Percentiles rank a stretch among this genome's conserved stretches.
phyloP scores from a whole-genome alignment of 257 asterid species.

The Rauvolfia tetraphylla region DNA sequence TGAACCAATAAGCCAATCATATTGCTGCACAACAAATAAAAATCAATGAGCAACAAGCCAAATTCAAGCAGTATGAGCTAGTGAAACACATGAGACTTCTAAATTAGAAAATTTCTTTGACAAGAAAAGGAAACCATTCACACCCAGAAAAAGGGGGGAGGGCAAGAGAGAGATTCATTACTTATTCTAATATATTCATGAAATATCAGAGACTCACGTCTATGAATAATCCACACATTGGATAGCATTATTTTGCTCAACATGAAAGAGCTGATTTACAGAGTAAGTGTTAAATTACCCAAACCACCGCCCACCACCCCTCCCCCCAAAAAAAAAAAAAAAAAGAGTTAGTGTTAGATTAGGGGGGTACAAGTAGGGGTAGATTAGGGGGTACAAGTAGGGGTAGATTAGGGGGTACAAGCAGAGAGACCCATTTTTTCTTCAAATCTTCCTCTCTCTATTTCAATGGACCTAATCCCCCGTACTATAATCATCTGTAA shows the following conservation, averaged over 20 bases:
- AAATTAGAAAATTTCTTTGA: neutral
- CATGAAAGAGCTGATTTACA: neutral
- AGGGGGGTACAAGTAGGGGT: neutral
- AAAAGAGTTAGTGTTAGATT: too few species aligned
- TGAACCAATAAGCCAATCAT: conserved; percentile 92
- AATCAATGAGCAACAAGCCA: conserved; percentile 7
- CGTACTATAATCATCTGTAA: too few species aligned
- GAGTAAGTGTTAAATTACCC: neutral
- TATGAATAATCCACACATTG: neutral
- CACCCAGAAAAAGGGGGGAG: neutral
- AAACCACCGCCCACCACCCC: too few species aligned
- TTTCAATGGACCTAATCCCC: too few species aligned
- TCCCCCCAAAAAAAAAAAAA: too few species aligned
- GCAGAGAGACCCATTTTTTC: too few species aligned
- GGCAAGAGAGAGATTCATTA: neutral
- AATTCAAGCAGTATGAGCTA: neutral
- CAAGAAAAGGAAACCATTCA: neutral
- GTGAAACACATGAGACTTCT: neutral
- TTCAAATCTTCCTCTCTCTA: too few species aligned
- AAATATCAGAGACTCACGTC: neutral
- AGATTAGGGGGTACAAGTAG: neutral
- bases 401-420: neutral
- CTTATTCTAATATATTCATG: neutral
- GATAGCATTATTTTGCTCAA: neutral
- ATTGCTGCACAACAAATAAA: conserved; percentile 57